Percentiles rank a stretch among this genome's conserved stretches.
phyloP scores from a whole-genome alignment of 1,139 yeast genomes.

The Diutina mesorugosa region DNA sequence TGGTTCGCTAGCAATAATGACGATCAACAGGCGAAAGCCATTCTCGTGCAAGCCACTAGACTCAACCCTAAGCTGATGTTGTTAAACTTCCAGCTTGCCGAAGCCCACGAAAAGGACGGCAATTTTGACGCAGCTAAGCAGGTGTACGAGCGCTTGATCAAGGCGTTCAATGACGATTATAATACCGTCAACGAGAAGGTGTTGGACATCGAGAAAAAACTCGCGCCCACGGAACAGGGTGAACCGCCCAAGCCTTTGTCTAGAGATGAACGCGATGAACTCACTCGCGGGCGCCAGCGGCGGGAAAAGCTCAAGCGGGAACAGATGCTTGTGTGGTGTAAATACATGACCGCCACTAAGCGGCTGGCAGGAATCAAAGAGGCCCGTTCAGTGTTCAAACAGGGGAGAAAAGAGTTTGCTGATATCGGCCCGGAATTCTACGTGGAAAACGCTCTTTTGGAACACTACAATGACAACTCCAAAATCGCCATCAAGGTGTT shows the following conservation, averaged over 20 bases:
- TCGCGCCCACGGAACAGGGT: conserved; percentile 4
- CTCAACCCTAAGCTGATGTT: conserved; percentile 67
- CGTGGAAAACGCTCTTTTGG: conserved; percentile 75
- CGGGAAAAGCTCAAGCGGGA: conserved; percentile 15
- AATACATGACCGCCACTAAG: conserved; percentile 48
- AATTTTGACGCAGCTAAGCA: conserved; percentile 39
- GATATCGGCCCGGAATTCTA: conserved; percentile 61
- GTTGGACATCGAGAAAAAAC: conserved; percentile 11
- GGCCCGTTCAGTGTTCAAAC: conserved; percentile 56
- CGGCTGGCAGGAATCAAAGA: conserved; percentile 57
- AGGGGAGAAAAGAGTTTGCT: conserved; percentile 36
- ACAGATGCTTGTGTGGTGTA: conserved; percentile 39
- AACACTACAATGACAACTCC: conserved; percentile 51
- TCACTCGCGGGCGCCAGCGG: conserved; percentile 9
- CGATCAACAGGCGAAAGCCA: conserved; percentile 22
- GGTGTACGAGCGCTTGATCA: conserved; percentile 38
- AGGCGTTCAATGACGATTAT: conserved; percentile 23
- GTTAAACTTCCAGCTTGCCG: conserved; percentile 57
- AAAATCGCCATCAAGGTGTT: conserved; percentile 68
- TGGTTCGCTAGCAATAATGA: conserved; percentile 20
- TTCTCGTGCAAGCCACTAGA: conserved; percentile 41
- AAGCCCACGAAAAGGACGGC: conserved; percentile 49
- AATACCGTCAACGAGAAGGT: conserved; percentile 11
- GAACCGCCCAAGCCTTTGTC: neutral
- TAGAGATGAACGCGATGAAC: conserved; percentile 5